Base-by-base conservation (phyloP, 768 basidiomycete species). In the Candolleomyces eurysporus region DNA sequence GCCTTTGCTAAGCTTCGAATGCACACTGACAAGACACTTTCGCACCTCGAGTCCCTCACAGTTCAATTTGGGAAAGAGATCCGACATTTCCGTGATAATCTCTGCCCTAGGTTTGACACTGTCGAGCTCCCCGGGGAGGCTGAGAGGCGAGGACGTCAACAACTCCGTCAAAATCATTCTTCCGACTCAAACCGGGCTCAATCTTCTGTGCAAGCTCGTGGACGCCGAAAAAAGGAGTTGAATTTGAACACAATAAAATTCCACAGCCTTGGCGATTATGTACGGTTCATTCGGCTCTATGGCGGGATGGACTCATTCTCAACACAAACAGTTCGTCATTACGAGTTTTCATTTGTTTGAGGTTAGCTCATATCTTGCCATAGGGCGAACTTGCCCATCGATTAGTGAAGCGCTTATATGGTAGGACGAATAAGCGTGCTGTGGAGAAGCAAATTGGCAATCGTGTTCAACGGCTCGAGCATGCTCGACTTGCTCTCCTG, bases 351-450 rank as follows among this genome's bases (percentile, higher is more conserved):
- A 2, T 40, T 2, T 30, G 22, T 16, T 36, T 32, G 13, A 46
- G 4, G 26, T 48, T 32, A n/a, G 52, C 21, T 54, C 11, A 19
- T 8, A 30, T 22, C 54, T 30, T 58, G 16, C 48, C 4, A 4
- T 59, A 82, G 79, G 77, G 78, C 0, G 79, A 84, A 59, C 70
- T 77, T 0, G 73, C 78, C 19, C 82, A 83, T 58, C 64, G 69
- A 0, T 61, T 67, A 0, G 67, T 78, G 10, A 83, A 84, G 65
- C 64, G 63, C 0, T 66, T 77, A 39, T 83, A 80, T 48, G 58
- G 59, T 0, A 43, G 64, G 0, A 78, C 75, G 0, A 79, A 77
- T 64, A 80, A 80, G 62, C 71, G 65, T 6, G 49, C 71, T 13
- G 64, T 67, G 14, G 57, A 50, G 0, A n/a, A 45, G 0, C 74